Base-by-base conservation (phyloP, 345 rosid genomes). In the Rhizophora apiculata region DNA sequence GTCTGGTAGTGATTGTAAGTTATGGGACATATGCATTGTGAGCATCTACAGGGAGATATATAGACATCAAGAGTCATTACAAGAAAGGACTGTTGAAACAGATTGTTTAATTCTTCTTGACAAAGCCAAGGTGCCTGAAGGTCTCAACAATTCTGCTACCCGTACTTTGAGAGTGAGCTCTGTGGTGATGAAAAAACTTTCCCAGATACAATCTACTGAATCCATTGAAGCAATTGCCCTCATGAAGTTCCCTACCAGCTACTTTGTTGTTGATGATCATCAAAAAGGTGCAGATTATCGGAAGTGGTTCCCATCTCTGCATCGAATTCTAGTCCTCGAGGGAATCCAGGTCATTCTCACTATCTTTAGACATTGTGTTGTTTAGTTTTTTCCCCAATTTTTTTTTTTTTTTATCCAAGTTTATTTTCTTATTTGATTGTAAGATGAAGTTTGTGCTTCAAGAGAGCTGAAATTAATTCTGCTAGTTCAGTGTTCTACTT, bases 271-370 rank as follows among this genome's bases (percentile, higher is more conserved):
- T 24, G 29, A 56, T 3, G 24, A 22, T 56, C 75, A 68, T 75
- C 73, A 69, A 56, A 27, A 65, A 15, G 71, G 71, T 27, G 65
- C 37, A 51, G 87, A 82, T 71, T 85, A 82, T 69, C 78, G 27
- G 20, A 82, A 75, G 43, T 89, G 95, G 97, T 89, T 89, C 75
- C 81, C 87, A 36, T 82, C 83, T 70, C 69, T 82, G 6, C 85
- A 83, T 68, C 70, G 98, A 61, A 84, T 94, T 73, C 86, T 91
- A 43, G 97, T 91, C 71, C 93, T 94, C 9, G 98, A 94, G 62
- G 84, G 30, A 56, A 56, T 56, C 60, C 60, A 56, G 60, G 60
- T 56, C 24, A 56, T 56, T 56, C 29, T 56, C 9, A 5, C 24
- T 20, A 21, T 15, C 29, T 13, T 7, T 24, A 22, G 7, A 8